Evolutionary conservation across 1,284 basidiomycete genomes (phyloP).

Genomic region (Anthracocystis panici-leucophaei): DNA sequence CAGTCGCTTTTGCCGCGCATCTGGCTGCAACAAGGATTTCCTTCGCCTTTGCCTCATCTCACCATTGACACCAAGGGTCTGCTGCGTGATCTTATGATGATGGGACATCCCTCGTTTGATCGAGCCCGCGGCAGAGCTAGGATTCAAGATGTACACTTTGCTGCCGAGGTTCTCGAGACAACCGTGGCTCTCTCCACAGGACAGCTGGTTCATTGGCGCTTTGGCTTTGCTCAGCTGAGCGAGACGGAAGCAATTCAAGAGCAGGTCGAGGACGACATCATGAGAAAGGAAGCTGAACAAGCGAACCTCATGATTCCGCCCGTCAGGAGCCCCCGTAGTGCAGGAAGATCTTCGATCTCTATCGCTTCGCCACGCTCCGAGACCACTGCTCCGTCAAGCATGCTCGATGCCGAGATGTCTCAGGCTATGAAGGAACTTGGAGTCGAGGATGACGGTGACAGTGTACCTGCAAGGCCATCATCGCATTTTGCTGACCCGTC

Average conservation of each 20-base stretch:
- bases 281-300: conserved; percentile 40
- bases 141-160: conserved; percentile 48
- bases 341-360: conserved; percentile 19
- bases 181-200: conserved; percentile 55
- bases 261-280: conserved; percentile 45
- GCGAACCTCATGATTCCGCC: conserved; percentile 37
- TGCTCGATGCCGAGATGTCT: conserved; percentile 51
- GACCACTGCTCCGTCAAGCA: not conserved
- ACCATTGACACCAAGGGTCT: conserved; percentile 49
- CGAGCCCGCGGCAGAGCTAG: conserved; percentile 37
- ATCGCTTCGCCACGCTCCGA: conserved; percentile 15
- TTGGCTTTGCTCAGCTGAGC: conserved; percentile 51
- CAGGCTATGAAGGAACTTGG: conserved; percentile 51
- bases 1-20: conserved; percentile 17
- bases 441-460: not conserved
- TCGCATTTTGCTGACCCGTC: not conserved
- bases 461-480: not conserved
- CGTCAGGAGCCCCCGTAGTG: conserved; percentile 23
- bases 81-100: conserved; percentile 38
- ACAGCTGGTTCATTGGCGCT: conserved; percentile 54
- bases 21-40: conserved; percentile 55
- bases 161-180: conserved; percentile 58
- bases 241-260: conserved; percentile 51
- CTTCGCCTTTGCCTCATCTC: conserved; percentile 61
- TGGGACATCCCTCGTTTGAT: conserved; percentile 53